Evolutionary conservation across 768 basidiomycete species (phyloP).

Genomic region (Phaeotremella skinneri): DNA sequence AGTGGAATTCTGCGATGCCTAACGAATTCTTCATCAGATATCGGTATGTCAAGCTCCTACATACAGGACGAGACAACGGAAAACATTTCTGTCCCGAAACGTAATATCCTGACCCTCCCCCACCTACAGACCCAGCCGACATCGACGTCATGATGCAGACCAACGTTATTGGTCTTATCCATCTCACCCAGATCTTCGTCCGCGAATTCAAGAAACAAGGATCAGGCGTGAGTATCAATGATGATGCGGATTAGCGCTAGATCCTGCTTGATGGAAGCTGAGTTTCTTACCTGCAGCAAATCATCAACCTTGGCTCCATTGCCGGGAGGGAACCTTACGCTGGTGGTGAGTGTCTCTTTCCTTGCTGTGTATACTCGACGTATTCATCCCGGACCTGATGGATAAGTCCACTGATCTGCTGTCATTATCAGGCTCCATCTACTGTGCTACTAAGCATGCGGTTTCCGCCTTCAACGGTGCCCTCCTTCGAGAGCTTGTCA

Average conservation of each 20-base stretch:
- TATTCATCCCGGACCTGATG: too few relatives aligned
- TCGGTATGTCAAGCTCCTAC: conserved; percentile 9
- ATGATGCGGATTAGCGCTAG: too few relatives aligned
- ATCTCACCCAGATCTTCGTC: conserved; percentile 49
- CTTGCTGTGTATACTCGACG: too few relatives aligned
- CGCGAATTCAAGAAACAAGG: conserved; percentile 45
- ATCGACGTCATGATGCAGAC: conserved; percentile 79
- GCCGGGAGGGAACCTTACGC: conserved; percentile 84
- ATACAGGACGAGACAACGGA: background rate
- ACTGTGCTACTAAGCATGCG: conserved; percentile 71
- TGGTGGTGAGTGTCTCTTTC: conserved; percentile 57
- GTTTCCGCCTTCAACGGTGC: conserved; percentile 82
- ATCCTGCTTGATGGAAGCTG: too few relatives aligned
- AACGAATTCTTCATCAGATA: conserved; percentile 12
- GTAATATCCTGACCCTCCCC: conserved; percentile 31
- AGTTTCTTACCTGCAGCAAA: conserved; percentile 56
- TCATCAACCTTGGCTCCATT: conserved; percentile 94
- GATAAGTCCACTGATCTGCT: background rate
- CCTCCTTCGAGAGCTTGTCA: conserved; percentile 80
- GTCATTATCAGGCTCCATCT: conserved; percentile 62
- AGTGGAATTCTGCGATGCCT: conserved; percentile 10
- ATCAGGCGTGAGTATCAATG: conserved; percentile 53
- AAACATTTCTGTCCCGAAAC: background rate
- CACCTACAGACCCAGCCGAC: conserved; percentile 63
- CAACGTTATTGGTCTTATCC: conserved; percentile 52